Percentiles rank a stretch among this genome's conserved stretches.
phyloP scores from a whole-genome alignment of 176 grass and related monocot species.

The Aegilops tauschii region DNA sequence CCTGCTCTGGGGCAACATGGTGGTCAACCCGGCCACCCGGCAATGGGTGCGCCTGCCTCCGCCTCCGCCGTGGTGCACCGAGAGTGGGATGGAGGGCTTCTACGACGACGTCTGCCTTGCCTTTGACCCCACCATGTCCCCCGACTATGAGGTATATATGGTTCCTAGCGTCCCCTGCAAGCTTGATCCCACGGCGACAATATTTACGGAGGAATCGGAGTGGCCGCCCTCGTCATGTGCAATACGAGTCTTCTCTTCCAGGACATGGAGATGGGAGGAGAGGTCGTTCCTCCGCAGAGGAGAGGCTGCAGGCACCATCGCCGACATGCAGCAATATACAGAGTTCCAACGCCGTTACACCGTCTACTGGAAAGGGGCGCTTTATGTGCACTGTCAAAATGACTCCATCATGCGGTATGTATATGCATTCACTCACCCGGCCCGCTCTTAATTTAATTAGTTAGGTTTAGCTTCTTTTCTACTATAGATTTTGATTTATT shows the following conservation, averaged over 20 bases:
- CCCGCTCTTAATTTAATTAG: not conserved
- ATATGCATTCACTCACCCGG: no score
- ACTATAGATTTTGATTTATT: not conserved
- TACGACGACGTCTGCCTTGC: not conserved
- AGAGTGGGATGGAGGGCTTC: not conserved
- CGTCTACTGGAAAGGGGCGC: not conserved
- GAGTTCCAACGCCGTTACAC: not conserved
- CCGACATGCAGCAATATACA: not conserved
- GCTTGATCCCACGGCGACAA: not conserved
- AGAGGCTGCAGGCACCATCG: not conserved
- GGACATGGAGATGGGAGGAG: not conserved
- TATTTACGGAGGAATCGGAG: not conserved
- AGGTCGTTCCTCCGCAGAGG: not conserved
- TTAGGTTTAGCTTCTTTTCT: not conserved
- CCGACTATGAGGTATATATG: not conserved
- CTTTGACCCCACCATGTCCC: not conserved
- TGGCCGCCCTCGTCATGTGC: not conserved
- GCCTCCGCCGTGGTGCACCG: not conserved
- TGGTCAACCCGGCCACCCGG: not conserved
- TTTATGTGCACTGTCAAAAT: not conserved
- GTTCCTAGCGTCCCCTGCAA: not conserved
- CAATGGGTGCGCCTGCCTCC: not conserved
- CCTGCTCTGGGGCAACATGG: not conserved
- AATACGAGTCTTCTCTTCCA: not conserved
- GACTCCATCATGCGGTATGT: not conserved